Evolutionary conservation across 2,329 filamentous ascomycete species (phyloP).

Genomic region (Plenodomus tracheiphilus): DNA sequence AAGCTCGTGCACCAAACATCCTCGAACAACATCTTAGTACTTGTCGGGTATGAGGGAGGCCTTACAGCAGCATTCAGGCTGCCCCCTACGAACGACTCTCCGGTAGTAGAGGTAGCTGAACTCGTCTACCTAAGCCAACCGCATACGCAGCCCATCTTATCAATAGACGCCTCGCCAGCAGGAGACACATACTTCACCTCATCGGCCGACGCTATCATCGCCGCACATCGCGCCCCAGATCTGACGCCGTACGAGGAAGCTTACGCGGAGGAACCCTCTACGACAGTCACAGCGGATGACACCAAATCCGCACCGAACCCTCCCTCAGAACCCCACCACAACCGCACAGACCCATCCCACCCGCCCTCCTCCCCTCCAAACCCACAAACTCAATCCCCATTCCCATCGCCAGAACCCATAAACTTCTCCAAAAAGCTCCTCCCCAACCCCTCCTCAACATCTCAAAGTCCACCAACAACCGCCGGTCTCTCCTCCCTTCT

Average conservation of each 20-base stretch:
- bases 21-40: constrained; percentile 58
- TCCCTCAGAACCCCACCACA: not conserved
- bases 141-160: constrained; percentile 82
- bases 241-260: constrained; percentile 8
- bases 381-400: not conserved
- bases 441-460: constrained; percentile 2
- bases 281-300: not conserved
- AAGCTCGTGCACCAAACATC: constrained; percentile 33
- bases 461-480: constrained; percentile 6
- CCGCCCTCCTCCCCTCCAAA: not conserved
- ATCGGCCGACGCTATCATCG: constrained; percentile 77
- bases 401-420: not conserved
- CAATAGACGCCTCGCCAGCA: constrained; percentile 49
- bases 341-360: not conserved
- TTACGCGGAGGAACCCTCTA: no score
- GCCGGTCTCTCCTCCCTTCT: constrained; percentile 33
- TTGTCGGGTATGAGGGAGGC: constrained; percentile 86
- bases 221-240: constrained; percentile 70
- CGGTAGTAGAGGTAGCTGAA: constrained; percentile 43
- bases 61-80: constrained; percentile 68
- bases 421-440: constrained; percentile 22
- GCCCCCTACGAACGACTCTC: constrained; percentile 31
- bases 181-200: constrained; percentile 72
- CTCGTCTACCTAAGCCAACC: constrained; percentile 66
- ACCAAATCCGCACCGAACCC: not conserved